Evolutionary conservation across 768 basidiomycete species (phyloP).

Genomic region (Tulasnella sp.): DNA sequence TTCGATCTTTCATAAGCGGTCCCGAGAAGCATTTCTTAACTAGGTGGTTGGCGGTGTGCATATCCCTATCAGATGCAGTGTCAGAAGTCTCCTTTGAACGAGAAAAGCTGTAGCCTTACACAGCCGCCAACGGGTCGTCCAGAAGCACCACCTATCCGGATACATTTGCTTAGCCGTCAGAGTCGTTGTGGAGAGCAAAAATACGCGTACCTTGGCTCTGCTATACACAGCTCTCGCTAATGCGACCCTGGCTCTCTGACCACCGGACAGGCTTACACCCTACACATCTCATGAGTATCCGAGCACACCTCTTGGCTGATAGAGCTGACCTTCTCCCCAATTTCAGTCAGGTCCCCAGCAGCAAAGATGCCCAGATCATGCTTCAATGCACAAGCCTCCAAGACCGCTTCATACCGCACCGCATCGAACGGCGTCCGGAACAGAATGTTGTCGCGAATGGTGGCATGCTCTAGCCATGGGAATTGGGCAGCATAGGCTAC

Average conservation of each 20-base stretch:
- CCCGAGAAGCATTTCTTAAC: slow-evolving; percentile 54
- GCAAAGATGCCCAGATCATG: slow-evolving; percentile 61
- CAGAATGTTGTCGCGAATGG: slow-evolving; percentile 69
- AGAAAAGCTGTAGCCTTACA: not conserved
- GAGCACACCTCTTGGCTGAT: not conserved
- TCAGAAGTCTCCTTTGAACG: slow-evolving; percentile 33
- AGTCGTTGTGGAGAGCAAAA: not conserved
- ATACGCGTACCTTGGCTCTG: slow-evolving; percentile 19
- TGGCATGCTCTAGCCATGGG: slow-evolving; percentile 66
- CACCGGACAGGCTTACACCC: slow-evolving; percentile 53
- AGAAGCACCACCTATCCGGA: slow-evolving; percentile 13
- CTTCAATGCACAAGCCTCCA: slow-evolving; percentile 65
- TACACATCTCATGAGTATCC: not conserved
- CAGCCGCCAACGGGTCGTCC: slow-evolving; percentile 19
- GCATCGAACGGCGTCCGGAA: slow-evolving; percentile 53
- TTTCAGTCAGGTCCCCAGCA: slow-evolving; percentile 72
- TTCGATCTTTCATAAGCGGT: slow-evolving; percentile 47
- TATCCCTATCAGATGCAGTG: slow-evolving; percentile 49
- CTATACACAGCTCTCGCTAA: slow-evolving; percentile 72
- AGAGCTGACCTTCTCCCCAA: slow-evolving; percentile 61
- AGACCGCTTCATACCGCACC: slow-evolving; percentile 49
- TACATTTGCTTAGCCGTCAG: not conserved
- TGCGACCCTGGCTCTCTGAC: slow-evolving; percentile 61
- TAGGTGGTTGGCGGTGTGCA: slow-evolving; percentile 65
- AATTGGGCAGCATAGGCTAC: slow-evolving; percentile 41